Evolutionary conservation across 2,329 filamentous ascomycete species (phyloP), one percentile per base, ranked within the genome.

Genomic region (Aspergillus sp.): DNA sequence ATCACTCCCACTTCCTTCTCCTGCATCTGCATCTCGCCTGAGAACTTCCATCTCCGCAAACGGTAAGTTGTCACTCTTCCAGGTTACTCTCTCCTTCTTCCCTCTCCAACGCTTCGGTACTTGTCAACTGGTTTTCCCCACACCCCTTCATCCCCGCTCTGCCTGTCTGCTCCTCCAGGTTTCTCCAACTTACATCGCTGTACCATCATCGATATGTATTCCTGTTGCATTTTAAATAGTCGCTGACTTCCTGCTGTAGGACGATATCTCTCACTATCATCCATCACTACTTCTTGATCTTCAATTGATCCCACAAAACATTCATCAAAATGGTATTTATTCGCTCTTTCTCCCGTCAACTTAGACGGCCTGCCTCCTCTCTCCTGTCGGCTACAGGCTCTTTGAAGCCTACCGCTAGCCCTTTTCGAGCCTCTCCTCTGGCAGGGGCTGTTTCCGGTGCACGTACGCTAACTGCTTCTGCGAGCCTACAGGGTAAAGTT

Each of bases 401-500:
- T 56, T 66, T 70, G 50, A 57, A 56, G 42, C 59, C 59, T 44
- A 40, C 56, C 27, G 35, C 56, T 49, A 19, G 19, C 19, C 61
- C 59, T 35, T 57, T 53, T 39, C 51, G 57, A 51, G 44, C 59
- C 49, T 56, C 61, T 50, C 69, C 73, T 50, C 54, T 69, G 56
- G 47, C 51, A 32, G 68, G 69, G 59, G 67, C 59, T 42, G 59
- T 73, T 49, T 70, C 70, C 66, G 73, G 74, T 58, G 69, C 75
- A 66, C 77, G 79, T 71, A 78, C 74, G 73, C 79, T 84, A 72
- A 83, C 80, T 50, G 77, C 79, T 51, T 77, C 79, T 64, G 76
- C 83, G 54, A 75, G 75, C 58, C 80, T 81, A 73, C 79, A 96
- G 90, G 90, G 90, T 76, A 96, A 96, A 78, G 88, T 96, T 74